These are phyloP conservation scores for Coemansia pectinata DNA, from an alignment of 192 early-diverging fungal genomes.

Conservation along the genomic window DNA sequence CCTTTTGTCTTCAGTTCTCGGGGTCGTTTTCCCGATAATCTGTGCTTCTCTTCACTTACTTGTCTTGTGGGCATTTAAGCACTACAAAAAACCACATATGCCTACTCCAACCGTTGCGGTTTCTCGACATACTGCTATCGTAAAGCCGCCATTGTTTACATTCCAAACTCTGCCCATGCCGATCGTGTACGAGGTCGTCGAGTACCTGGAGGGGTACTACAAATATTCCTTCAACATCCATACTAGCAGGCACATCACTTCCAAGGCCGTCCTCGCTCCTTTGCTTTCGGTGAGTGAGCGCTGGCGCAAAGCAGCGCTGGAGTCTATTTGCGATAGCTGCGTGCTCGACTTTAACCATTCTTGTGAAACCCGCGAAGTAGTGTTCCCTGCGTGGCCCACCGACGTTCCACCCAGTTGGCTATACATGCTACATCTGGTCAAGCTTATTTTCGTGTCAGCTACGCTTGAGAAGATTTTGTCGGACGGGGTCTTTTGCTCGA, in stretches of 20 bases:
- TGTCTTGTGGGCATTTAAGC: no score
- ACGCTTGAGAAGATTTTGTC: neutral
- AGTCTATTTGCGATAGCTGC: neutral
- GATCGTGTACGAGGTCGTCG: neutral
- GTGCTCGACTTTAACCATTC: neutral
- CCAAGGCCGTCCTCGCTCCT: neutral
- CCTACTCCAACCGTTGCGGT: no score
- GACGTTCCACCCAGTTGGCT: neutral
- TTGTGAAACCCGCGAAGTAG: neutral
- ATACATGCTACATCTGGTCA: neutral
- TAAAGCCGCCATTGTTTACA: no score
- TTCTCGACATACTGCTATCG: no score
- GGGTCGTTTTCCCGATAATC: no score
- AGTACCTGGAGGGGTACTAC: neutral
- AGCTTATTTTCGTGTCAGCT: neutral
- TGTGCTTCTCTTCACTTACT: no score
- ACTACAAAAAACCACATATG: no score
- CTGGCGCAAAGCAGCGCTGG: neutral
- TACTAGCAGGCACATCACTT: neutral
- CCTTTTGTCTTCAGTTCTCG: no score
- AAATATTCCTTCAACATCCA: neutral
- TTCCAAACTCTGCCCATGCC: neutral
- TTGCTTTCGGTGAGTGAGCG: constrained; percentile 2
- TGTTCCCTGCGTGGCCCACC: neutral
- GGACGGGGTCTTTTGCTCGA: neutral